Conservation (phyloP, 768 basidiomycete species). For the Phanerodontia chrysosporium region DNA sequence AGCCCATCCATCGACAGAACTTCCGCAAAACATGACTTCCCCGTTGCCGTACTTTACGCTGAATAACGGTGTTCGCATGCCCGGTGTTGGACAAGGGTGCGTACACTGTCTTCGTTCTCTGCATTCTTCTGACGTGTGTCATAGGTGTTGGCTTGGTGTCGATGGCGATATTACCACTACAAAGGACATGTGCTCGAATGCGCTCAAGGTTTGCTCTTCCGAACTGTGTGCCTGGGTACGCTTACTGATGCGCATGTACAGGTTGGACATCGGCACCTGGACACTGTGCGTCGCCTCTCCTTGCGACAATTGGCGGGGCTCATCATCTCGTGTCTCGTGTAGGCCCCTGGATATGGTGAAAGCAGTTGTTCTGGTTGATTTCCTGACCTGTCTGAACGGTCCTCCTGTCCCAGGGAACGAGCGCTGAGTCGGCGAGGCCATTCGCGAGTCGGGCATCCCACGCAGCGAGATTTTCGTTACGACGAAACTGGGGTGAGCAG, state of each 20-base stretch:
- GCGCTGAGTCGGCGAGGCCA: slow-evolving; percentile 39
- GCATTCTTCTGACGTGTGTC: too few relatives aligned
- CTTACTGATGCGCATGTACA: not conserved
- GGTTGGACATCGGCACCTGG: slow-evolving; percentile 11
- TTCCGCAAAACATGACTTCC: too few relatives aligned
- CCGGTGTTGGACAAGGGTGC: slow-evolving; percentile 5
- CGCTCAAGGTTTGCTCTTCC: slow-evolving; percentile 4
- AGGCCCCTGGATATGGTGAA: slow-evolving; percentile 1
- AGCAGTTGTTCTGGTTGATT: not conserved
- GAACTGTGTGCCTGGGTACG: too few relatives aligned
- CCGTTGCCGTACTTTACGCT: not conserved
- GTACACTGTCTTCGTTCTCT: not conserved
- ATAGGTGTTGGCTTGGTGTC: slow-evolving; percentile 10
- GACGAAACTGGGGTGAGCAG: slow-evolving; percentile 41
- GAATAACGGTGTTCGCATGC: slow-evolving; percentile 4
- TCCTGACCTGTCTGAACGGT: not conserved
- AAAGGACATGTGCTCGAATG: slow-evolving; percentile 3
- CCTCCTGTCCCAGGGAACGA: slow-evolving; percentile 34
- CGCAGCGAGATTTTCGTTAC: slow-evolving; percentile 44
- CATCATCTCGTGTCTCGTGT: not conserved
- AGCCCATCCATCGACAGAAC: too few relatives aligned
- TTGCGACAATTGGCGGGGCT: not conserved
- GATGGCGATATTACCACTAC: not conserved
- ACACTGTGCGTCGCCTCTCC: not conserved
- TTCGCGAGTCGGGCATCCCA: slow-evolving; percentile 41